Evolutionary conservation across 2,329 filamentous ascomycete genomes (phyloP).

Genomic region (Exophiala alcalophila): DNA sequence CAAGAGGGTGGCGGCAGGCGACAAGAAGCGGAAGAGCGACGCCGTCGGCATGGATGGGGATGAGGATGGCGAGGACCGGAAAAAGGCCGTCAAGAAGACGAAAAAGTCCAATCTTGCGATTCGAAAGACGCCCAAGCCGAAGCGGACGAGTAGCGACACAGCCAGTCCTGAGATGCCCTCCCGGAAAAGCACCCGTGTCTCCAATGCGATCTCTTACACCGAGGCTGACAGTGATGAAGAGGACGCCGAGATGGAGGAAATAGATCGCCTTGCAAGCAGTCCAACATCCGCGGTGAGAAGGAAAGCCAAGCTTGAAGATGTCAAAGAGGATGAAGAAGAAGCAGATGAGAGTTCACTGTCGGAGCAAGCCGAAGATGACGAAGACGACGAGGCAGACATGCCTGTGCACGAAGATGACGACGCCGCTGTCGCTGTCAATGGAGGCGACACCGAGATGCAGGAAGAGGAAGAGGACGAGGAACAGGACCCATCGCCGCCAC

Average conservation of each 20-base stretch:
- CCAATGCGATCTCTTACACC: slow-evolving; percentile 38
- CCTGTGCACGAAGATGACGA: slow-evolving; percentile 19
- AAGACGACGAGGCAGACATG: slow-evolving; percentile 8
- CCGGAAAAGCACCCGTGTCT: slow-evolving; percentile 41
- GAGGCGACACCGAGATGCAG: slow-evolving; percentile 1
- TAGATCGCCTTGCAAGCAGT: slow-evolving; percentile 8
- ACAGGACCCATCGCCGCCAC: slow-evolving; percentile 5
- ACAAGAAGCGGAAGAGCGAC: slow-evolving; percentile 47
- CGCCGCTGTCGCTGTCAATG: slow-evolving; percentile 2
- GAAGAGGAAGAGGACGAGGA: slow-evolving; percentile 10
- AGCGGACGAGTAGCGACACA: slow-evolving; percentile 42
- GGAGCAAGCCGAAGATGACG: neutral
- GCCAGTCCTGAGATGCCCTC: slow-evolving; percentile 34
- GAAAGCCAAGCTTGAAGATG: no score
- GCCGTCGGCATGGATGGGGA: slow-evolving; percentile 28
- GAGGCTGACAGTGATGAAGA: slow-evolving; percentile 47
- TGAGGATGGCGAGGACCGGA: slow-evolving; percentile 18
- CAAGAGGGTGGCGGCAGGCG: slow-evolving; percentile 21
- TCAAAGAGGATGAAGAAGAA: slow-evolving; percentile 32
- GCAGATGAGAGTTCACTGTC: slow-evolving; percentile 20
- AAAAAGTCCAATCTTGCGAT: slow-evolving; percentile 26
- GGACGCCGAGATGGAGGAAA: slow-evolving; percentile 44
- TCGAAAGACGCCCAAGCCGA: slow-evolving; percentile 27
- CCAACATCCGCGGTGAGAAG: slow-evolving; percentile 30
- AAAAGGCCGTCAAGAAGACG: slow-evolving; percentile 27